Conservation (phyloP, 1,284 basidiomycete species). For the Tilletiopsis washingtonensis region DNA sequence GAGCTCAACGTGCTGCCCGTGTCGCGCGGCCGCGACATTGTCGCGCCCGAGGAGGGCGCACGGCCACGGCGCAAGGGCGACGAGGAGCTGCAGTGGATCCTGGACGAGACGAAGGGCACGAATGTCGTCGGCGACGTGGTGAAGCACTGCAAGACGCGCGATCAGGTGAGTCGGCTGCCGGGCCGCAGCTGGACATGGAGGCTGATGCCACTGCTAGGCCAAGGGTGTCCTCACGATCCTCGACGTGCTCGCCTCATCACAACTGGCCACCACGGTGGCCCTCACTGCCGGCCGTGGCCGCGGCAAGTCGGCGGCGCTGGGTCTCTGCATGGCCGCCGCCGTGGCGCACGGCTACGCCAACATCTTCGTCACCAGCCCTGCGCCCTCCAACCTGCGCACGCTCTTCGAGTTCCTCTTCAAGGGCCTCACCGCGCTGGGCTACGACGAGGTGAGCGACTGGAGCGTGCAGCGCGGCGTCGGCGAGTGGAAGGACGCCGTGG, state of each 20-base stretch:
- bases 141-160: slow-evolving; percentile 83
- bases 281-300: slow-evolving; percentile 90
- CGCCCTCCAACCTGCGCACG: slow-evolving; percentile 94
- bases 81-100: slow-evolving; percentile 69
- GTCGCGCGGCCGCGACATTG: slow-evolving; percentile 89
- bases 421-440: slow-evolving; percentile 86
- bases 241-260: slow-evolving; percentile 39
- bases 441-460: slow-evolving; percentile 96
- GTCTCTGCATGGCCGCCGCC: slow-evolving; percentile 85
- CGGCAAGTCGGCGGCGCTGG: slow-evolving; percentile 92
- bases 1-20: slow-evolving; percentile 96
- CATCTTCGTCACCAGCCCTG: slow-evolving; percentile 95
- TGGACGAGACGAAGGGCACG: slow-evolving; percentile 74
- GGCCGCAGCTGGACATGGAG: not conserved
- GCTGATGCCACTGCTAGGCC: slow-evolving; percentile 11
- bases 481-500: slow-evolving; percentile 91
- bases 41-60: slow-evolving; percentile 57
- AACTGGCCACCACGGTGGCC: slow-evolving; percentile 85
- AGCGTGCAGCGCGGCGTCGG: slow-evolving; percentile 93
- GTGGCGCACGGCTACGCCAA: slow-evolving; percentile 93
- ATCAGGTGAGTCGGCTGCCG: slow-evolving; percentile 58
- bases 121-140: slow-evolving; percentile 80
- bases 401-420: slow-evolving; percentile 98
- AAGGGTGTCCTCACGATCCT: slow-evolving; percentile 41
- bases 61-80: slow-evolving; percentile 53